Evolutionary conservation across 1,284 basidiomycete genomes (phyloP), one percentile per base, ranked within the genome.

Genomic region (Neotropicomus parvogracilis): DNA sequence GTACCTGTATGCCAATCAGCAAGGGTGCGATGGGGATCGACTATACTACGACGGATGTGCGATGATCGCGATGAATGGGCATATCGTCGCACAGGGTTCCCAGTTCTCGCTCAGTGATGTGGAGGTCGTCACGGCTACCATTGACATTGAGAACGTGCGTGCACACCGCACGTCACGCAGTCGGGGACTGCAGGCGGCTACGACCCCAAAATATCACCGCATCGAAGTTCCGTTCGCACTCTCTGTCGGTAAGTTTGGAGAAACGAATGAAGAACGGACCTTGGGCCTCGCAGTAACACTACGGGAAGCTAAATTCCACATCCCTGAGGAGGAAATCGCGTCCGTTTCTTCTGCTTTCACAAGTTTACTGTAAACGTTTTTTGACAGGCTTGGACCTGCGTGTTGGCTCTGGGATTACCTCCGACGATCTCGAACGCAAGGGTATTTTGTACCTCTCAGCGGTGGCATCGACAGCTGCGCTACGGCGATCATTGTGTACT

Each of bases 381-480:
- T 43, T 11, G 37, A 46, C 29, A 97, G 93, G 2, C 75, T 97
- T 3, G 97, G 95, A 6, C 95, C 95, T 1, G 97, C 95, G 4
- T 99, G 95, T 65, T 99, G 95, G 95, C 77, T 99, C 8, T 99
- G 95, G 97, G 97, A 99, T 68, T 99, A 99, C 62, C 79, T 99
- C 33, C 80, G 95, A 21, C 84, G 95, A 32, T 98, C 95, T 12
- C 78, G 91, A 5, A 93, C 89, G 0, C 91, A 95, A 59, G 95
- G 97, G 1, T 99, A 95, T 72, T 98, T 99, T 65, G 73, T 99
- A 21, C 97, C 97, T 1, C 78, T 99, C 6, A 95, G 91, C 46
- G 95, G 97, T n/a, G 97, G 95, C 11, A 95, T 99, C 52, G 95
- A 99, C 65, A 93, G 89, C 59, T 99, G 95, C 60, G 93, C 97